These are phyloP conservation scores for Brassica juncea DNA, from an alignment of 345 rosid species.

Conservation along the genomic window DNA sequence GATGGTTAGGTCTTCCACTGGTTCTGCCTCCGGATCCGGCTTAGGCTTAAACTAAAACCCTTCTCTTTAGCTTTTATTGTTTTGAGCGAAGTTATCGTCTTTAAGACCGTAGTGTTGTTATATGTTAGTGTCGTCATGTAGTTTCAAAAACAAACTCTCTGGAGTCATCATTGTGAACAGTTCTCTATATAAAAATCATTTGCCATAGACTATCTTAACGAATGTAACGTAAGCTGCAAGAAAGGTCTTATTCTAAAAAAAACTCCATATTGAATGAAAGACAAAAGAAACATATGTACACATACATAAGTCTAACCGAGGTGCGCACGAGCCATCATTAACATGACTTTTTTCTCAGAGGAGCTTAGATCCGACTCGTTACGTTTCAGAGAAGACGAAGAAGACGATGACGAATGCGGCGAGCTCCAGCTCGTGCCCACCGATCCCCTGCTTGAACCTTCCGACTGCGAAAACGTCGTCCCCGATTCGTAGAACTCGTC, in stretches of 20 bases:
- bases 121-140: slow-evolving; percentile 32
- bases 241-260: not conserved
- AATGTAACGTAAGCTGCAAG: not conserved
- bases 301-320: not conserved
- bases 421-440: slow-evolving; percentile 25
- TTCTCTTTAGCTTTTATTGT: slow-evolving; percentile 23
- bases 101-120: slow-evolving; percentile 34
- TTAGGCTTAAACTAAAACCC: slow-evolving; percentile 45
- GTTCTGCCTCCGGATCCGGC: slow-evolving; percentile 66
- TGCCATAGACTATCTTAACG: not conserved
- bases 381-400: slow-evolving; percentile 27
- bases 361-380: slow-evolving; percentile 27
- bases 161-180: slow-evolving; percentile 21
- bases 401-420: slow-evolving; percentile 24
- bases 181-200: not conserved
- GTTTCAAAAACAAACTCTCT: slow-evolving; percentile 3
- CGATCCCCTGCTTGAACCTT: slow-evolving; percentile 28
- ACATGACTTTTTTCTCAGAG: slow-evolving; percentile 19
- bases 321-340: slow-evolving; percentile 14
- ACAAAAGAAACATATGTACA: not conserved
- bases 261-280: not conserved
- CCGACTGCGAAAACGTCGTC: slow-evolving; percentile 22
- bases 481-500: slow-evolving; percentile 21
- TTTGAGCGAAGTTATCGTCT: slow-evolving; percentile 13
- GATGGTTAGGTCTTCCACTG: slow-evolving; percentile 64